Conservation (phyloP, 352 stramenopile genomes). For the Globisporangium mamillatum region DNA sequence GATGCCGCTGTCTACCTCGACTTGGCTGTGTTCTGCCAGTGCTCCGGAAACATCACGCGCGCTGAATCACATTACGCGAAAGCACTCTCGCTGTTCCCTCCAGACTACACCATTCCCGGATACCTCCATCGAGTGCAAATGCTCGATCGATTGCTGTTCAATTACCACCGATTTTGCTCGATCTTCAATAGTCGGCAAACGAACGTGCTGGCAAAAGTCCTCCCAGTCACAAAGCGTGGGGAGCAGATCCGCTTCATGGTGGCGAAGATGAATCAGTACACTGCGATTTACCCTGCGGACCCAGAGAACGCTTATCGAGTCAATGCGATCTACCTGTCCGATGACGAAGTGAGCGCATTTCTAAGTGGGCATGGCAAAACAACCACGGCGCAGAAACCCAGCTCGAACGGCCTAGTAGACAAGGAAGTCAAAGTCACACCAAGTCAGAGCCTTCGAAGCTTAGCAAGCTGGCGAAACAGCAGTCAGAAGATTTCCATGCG, state of each 20-base stretch:
- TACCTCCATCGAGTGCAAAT: conserved; percentile 60
- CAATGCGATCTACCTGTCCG: conserved; percentile 57
- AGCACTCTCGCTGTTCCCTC: conserved; percentile 33
- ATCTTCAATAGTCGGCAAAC: conserved; percentile 57
- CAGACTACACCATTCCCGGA: conserved; percentile 49
- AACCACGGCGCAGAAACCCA: background rate
- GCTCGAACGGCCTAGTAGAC: background rate
- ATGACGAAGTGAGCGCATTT: conserved; percentile 44
- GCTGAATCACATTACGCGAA: conserved; percentile 56
- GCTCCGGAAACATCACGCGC: conserved; percentile 31
- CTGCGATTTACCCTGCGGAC: conserved; percentile 34
- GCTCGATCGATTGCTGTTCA: conserved; percentile 57
- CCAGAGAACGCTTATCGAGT: conserved; percentile 26
- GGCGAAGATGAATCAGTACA: conserved; percentile 56
- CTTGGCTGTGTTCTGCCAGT: conserved; percentile 60
- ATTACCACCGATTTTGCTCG: conserved; percentile 72
- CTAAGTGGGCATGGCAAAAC: conserved; percentile 14
- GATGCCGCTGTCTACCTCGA: conserved; percentile 52
- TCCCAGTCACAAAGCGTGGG: conserved; percentile 49
- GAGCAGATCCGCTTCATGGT: conserved; percentile 55
- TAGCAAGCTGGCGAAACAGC: conserved; percentile 21
- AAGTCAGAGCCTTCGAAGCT: conserved; percentile 8
- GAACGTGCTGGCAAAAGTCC: conserved; percentile 43
- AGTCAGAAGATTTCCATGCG: conserved; percentile 23
- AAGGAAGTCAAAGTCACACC: background rate